Evolutionary conservation across 1,139 yeast species (phyloP), one percentile per base, ranked within the genome.

Genomic region (Magnusiomyces sp.): DNA sequence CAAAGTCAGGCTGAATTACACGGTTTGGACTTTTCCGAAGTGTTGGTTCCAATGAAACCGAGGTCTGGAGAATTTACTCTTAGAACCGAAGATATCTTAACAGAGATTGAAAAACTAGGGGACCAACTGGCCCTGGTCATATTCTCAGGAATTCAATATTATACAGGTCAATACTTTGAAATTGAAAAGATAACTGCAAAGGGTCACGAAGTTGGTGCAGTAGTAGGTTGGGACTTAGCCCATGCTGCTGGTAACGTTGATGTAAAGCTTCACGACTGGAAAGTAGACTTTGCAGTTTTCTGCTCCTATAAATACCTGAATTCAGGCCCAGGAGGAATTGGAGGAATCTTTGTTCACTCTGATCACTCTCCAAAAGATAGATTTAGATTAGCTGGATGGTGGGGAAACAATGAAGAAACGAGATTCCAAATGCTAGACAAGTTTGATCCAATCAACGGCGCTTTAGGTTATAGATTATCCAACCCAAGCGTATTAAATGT

Each of bases 181-280:
- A 85, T 90, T 40, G 72, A 71, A 47, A 65, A 64, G 14, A 87
- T 90, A 57, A 89, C 97, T 1, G 62, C 62, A 16, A 71, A 71
- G 46, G 88, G 82, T 5, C 79, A 81, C 52, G 65, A 55, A 29
- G 68, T 58, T 57, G 81, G 80, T 0, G 75, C 85, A 38, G 62
- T 75, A 1, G 92, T 88, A 7, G 97, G 97, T 0, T 90, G 97
- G 97, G 97, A 90, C 64, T 73, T 90, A 59, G 97, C 97, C 0
- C 97, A 90, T 64, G 96, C 95, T 0, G 94, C 75, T 0, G 97
- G 97, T 1, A 90, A 90, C 63, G 92, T 87, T 1, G 82, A 81
- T 1, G 66, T 90, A 49, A 60, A 74, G 47, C 69, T 90, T 47
- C 97, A 90, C 62, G 87, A 84, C 47, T 89, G 97, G 96, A 71